phyloP scores from a whole-genome alignment of 768 basidiomycete genomes.

The Chalciporus pseudorubinellus region DNA sequence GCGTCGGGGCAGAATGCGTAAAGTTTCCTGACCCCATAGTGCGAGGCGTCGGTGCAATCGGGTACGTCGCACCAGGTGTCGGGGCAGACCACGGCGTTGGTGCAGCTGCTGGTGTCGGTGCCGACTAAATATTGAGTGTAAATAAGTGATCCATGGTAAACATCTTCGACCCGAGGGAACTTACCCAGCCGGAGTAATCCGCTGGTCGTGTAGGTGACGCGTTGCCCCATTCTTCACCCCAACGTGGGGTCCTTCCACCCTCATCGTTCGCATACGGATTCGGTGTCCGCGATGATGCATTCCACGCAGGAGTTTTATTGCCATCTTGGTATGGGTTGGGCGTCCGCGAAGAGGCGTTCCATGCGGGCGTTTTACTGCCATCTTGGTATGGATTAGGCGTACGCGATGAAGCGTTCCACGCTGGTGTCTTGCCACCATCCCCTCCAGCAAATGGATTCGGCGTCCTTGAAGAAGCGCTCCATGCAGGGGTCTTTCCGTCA shows the following conservation, averaged over 20 bases:
- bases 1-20: slow-evolving; percentile 30
- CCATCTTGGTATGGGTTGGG: slow-evolving; percentile 52
- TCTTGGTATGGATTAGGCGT: slow-evolving; percentile 71
- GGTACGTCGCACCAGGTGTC: slow-evolving; percentile 29
- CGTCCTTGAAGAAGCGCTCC: slow-evolving; percentile 62
- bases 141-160: slow-evolving; percentile 16
- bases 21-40: slow-evolving; percentile 25
- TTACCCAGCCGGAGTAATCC: slow-evolving; percentile 33
- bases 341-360: slow-evolving; percentile 47
- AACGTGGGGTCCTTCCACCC: slow-evolving; percentile 47
- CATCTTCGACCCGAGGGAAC: slow-evolving; percentile 12
- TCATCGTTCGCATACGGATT: slow-evolving; percentile 46
- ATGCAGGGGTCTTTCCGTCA: slow-evolving; percentile 58
- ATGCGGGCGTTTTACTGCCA: slow-evolving; percentile 48
- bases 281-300: slow-evolving; percentile 48
- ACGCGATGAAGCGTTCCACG: slow-evolving; percentile 57
- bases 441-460: slow-evolving; percentile 66
- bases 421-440: slow-evolving; percentile 65
- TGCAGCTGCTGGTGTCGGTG: slow-evolving; percentile 40
- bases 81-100: slow-evolving; percentile 38
- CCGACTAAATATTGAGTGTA: slow-evolving; percentile 21
- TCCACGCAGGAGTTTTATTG: slow-evolving; percentile 53
- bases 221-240: slow-evolving; percentile 34
- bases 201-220: slow-evolving; percentile 34
- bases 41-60: slow-evolving; percentile 33